Conservation (phyloP, 1,284 basidiomycete species). For the Moesziomyces antarcticus region DNA sequence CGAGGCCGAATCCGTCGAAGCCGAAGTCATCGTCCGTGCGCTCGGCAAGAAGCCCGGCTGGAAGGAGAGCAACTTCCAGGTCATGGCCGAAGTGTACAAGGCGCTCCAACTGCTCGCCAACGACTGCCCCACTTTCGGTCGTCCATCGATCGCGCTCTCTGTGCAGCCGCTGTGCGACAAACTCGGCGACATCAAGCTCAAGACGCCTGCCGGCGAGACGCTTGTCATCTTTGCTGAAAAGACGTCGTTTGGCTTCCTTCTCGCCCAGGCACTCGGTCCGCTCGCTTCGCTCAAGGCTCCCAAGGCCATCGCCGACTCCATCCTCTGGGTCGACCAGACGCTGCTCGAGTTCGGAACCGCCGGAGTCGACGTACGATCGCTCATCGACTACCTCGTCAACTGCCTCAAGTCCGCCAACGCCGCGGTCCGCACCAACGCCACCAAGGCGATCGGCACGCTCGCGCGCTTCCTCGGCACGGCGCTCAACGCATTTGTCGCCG, state of each 20-base stretch:
- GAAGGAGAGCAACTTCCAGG: constrained; percentile 98
- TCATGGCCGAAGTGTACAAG: constrained; percentile 62
- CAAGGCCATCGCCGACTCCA: constrained; percentile 92
- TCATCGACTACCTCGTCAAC: constrained; percentile 90
- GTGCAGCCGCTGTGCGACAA: constrained; percentile 92
- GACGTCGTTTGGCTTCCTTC: constrained; percentile 91
- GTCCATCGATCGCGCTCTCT: constrained; percentile 84
- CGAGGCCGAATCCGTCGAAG: constrained; percentile 78
- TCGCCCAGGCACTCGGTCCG: constrained; percentile 76
- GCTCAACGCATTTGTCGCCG: constrained; percentile 90
- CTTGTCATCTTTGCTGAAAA: constrained; percentile 86
- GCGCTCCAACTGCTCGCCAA: constrained; percentile 76
- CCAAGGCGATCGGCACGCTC: constrained; percentile 89
- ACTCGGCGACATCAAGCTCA: constrained; percentile 94
- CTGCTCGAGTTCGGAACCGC: constrained; percentile 92
- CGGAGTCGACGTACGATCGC: constrained; percentile 82
- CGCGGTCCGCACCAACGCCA: constrained; percentile 91
- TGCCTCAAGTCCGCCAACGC: constrained; percentile 94
- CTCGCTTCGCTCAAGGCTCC: constrained; percentile 78
- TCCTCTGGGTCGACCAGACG: constrained; percentile 88
- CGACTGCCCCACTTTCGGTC: constrained; percentile 82
- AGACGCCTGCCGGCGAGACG: constrained; percentile 94
- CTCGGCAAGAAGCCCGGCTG: constrained; percentile 90
- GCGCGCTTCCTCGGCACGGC: constrained; percentile 90
- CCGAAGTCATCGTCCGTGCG: constrained; percentile 89